A percentile compares a stretch with the other conserved stretches of the same genome.
phyloP scores from a whole-genome alignment of 192 early-diverging fungal genomes.

The Borealophlyctis nickersoniae region DNA sequence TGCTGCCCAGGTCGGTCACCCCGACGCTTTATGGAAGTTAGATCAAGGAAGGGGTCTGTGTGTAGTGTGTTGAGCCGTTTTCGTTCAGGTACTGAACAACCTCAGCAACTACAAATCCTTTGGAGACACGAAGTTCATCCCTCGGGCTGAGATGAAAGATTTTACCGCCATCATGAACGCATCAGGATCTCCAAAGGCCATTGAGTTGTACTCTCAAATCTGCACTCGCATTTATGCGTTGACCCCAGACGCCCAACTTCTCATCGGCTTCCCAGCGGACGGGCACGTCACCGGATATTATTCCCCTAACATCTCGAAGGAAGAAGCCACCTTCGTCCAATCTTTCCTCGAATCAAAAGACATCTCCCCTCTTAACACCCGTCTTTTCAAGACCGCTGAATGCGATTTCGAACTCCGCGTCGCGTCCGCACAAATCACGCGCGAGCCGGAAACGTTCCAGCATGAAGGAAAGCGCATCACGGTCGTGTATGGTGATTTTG shows the following conservation, averaged over 20 bases:
- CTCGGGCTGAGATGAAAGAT: conserved; percentile 36
- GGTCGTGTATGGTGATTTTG: conserved; percentile 50
- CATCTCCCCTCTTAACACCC: conserved; percentile 43
- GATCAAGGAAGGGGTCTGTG: too few relatives aligned
- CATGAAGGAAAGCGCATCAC: conserved; percentile 38
- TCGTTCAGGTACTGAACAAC: conserved; percentile 34
- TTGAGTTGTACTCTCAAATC: conserved; percentile 25
- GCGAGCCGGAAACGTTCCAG: conserved; percentile 17
- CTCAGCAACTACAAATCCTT: conserved; percentile 60
- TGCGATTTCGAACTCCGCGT: conserved; percentile 31
- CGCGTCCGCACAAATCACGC: conserved; percentile 31
- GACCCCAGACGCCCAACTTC: conserved; percentile 39
- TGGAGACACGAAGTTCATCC: conserved; percentile 64
- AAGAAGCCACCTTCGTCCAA: conserved; percentile 42
- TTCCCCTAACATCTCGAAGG: conserved; percentile 44
- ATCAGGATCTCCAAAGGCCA: conserved; percentile 21
- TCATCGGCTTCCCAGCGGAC: conserved; percentile 57
- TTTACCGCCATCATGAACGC: conserved; percentile 47
- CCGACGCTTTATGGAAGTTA: too few relatives aligned
- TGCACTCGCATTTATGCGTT: conserved; percentile 36
- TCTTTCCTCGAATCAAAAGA: conserved; percentile 34
- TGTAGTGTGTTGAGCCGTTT: too few relatives aligned
- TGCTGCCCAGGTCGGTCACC: conserved; percentile 42
- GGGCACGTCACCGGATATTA: conserved; percentile 63
- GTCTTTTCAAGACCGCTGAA: conserved; percentile 38